phyloP scores from a whole-genome alignment of 768 basidiomycete genomes.

The Leccinum ochraceum region DNA sequence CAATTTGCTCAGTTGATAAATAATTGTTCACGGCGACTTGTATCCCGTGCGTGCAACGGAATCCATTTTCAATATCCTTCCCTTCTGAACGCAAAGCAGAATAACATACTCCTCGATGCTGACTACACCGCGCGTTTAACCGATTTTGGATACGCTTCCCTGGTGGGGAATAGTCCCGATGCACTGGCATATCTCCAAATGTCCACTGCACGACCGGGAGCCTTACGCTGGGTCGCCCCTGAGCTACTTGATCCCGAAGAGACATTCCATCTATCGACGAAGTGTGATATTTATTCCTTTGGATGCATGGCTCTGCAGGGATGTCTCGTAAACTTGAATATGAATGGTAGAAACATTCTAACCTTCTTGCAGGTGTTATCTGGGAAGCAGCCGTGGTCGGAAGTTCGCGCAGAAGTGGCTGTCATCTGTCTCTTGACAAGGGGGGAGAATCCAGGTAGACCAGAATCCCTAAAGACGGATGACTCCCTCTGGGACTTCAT shows the following conservation, averaged over 20 bases:
- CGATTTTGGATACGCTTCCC: background rate
- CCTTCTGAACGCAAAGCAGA: background rate
- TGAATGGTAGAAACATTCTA: background rate
- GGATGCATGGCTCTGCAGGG: background rate
- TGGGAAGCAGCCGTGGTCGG: background rate
- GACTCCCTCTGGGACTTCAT: background rate
- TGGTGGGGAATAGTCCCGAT: background rate
- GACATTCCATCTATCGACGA: background rate
- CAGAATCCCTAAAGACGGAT: background rate
- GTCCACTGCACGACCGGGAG: background rate
- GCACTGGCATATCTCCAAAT: background rate
- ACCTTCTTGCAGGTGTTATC: background rate
- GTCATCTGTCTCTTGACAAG: background rate
- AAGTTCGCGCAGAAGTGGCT: background rate
- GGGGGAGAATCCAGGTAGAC: background rate
- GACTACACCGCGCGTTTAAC: background rate
- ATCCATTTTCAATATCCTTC: background rate
- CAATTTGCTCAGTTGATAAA: background rate
- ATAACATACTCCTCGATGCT: background rate
- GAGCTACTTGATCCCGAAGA: background rate
- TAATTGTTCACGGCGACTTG: background rate
- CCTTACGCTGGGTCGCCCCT: background rate
- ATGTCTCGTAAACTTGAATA: background rate
- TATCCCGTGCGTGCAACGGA: background rate
- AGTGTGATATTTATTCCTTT: background rate